phyloP scores from a whole-genome alignment of 129 eudicot genomes.

The Rutidosis leptorrhynchoides region DNA sequence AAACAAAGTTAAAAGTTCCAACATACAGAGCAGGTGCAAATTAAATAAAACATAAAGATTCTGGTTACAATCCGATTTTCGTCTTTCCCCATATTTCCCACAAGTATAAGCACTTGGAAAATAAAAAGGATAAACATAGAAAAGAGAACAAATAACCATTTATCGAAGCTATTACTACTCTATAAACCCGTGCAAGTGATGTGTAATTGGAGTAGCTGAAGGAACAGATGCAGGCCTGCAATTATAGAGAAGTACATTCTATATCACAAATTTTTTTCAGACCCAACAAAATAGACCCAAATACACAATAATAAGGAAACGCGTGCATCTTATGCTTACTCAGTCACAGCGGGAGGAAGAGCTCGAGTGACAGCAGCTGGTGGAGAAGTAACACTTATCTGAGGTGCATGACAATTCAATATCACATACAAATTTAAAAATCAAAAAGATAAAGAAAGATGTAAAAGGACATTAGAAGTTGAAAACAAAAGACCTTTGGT shows the following conservation, averaged over 20 bases:
- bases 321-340: conserved; percentile 43
- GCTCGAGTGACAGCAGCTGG: conserved; percentile 41
- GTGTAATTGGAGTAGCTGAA: conserved; percentile 39
- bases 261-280: not conserved
- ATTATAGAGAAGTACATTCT: not conserved
- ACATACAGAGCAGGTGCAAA: conserved; percentile 26
- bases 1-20: conserved; percentile 19
- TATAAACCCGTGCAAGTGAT: conserved; percentile 67
- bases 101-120: conserved; percentile 43
- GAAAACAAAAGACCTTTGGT: conserved; percentile 44
- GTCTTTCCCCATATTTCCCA: conserved; percentile 29
- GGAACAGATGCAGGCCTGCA: conserved; percentile 47
- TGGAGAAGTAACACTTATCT: conserved; percentile 50
- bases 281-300: not conserved
- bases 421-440: conserved; percentile 10
- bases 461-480: not conserved
- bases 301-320: not conserved
- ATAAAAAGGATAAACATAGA: conserved; percentile 8
- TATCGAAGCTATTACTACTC: conserved; percentile 29
- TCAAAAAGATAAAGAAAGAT: conserved; percentile 9
- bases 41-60: conserved; percentile 22
- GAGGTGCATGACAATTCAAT: conserved; percentile 35
- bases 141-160: conserved; percentile 19
- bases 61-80: conserved; percentile 31
- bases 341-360: conserved; percentile 37